phyloP scores from a whole-genome alignment of 768 basidiomycete genomes.

The Lactarius indigo region DNA sequence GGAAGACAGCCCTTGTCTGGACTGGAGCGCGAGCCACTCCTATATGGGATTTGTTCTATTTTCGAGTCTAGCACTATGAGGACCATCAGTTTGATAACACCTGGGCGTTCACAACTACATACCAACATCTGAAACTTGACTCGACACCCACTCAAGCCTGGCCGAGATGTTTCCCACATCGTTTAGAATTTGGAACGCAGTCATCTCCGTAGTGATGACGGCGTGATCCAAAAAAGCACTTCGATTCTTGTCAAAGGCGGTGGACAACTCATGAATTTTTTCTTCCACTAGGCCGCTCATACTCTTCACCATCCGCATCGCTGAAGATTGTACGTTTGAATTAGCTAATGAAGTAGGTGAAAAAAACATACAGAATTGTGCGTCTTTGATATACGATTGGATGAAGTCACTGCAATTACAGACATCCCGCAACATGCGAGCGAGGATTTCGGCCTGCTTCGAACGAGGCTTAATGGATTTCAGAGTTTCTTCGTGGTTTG shows the following conservation, averaged over 20 bases:
- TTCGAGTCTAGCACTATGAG: not conserved
- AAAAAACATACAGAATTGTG: not conserved
- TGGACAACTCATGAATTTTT: not conserved
- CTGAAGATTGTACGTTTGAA: not conserved
- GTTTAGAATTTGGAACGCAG: not conserved
- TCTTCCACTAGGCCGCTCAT: not conserved
- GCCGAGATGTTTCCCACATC: not conserved
- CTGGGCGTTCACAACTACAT: not conserved
- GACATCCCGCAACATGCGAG: not conserved
- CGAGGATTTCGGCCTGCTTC: not conserved
- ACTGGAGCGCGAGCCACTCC: not conserved
- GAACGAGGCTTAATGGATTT: not conserved
- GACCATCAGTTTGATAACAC: not conserved
- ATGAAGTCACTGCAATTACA: not conserved
- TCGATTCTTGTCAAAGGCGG: not conserved
- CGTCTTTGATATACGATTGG: not conserved
- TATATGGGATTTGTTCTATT: not conserved
- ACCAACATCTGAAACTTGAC: not conserved
- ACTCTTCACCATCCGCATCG: not conserved
- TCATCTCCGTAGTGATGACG: not conserved
- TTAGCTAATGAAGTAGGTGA: not conserved
- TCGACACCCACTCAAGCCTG: not conserved
- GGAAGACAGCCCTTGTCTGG: not conserved
- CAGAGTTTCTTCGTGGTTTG: not conserved
- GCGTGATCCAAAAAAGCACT: not conserved